Base-by-base conservation (phyloP, 805 yeast species). In the Candida schatavii region DNA sequence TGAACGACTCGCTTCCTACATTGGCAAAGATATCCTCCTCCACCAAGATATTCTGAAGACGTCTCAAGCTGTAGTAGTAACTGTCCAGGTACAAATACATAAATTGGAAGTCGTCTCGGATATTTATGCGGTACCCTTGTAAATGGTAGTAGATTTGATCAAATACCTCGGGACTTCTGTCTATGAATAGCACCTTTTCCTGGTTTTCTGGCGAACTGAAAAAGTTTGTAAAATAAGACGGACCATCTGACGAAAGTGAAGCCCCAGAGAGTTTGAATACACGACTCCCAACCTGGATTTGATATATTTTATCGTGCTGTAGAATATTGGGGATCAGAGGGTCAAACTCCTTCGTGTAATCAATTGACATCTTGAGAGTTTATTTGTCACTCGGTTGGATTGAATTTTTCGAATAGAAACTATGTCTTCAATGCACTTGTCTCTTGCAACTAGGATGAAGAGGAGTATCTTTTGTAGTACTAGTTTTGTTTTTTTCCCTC, bases 181-280 rank as follows among this genome's bases (percentile, higher is more conserved):
- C 97, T 41, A 89, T 78, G 51, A 78, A 80, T 7, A 87, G 58
- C 0, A 74, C 62, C 30, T 66, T 68, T 6, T 64, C 66, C 6
- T 55, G 56, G 44, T 73, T 74, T 2, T 51, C 67, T 5, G 61
- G 60, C 17, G 64, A 54, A 4, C 53, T 50, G 57, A 89, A 89
- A 64, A 70, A 87, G 21, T 74, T 69, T 2, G 97, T 88, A 67
- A 89, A 90, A 57, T 85, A 88, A 3, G 95, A 86, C 0, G 97
- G 97, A 0, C 83, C 83, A 62, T 89, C 97, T 2, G 85, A 85
- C 20, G 88, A 83, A 29, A 89, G 62, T 2, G 96, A 87, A 0
- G 93, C 90, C 1, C 96, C 96, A 54, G 88, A 81, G 14, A 83
- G 51, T n/a, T 72, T 67, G 59, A 81, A 88, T 20, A 78, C 48